Evolutionary conservation across 108 stramenopile genomes (phyloP), one percentile per base, ranked within the genome.

Genomic region (Aureococcus anophagefferens): DNA sequence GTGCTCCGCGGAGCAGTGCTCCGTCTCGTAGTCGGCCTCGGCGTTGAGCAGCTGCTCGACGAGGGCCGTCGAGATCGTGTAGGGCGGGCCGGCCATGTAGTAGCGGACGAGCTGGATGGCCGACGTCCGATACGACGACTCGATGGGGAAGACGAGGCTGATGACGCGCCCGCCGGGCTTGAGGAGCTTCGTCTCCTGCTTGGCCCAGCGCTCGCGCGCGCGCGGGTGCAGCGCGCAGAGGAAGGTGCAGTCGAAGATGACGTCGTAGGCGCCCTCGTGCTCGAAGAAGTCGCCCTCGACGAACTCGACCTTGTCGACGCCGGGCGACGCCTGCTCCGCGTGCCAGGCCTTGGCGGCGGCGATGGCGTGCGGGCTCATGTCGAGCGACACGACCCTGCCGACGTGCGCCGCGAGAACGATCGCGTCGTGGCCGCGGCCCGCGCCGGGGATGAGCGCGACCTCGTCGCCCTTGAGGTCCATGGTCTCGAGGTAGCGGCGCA

Each of bases 191-290:
- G 40, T 65, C 44, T 70, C 74, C 68, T 45, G 73, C 45, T 62
- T 33, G 25, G 79, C 79, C 79, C 79, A 79, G 33, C 35, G 62
- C 46, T 78, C 21, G 9, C 79, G 72, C 31, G 69, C 35, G 29
- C 29, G n/a, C 29, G 79, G 79, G 28, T 77, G 59, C 33, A 79
- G 77, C 35, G 79, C 79, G 69, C 79, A 79, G 70, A 79, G 77
- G 70, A 79, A 79, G 33, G 79, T 79, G 74, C 77, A 77, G 79
- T 79, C 79, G 62, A 69, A 74, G 46, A 79, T 77, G 28, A 79
- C 45, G 62, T 79, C 77, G 35, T 76, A 79, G 4, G 37, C 37
- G 37, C 4, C 7, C 7, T 66, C 65, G 65, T 33, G 65, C 13
- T 15, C 32, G 33, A 66, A 66, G 65, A 66, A 66, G 65, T 66